A percentile compares a stretch with the other conserved stretches of the same genome.
These are phyloP conservation scores for Penicillium sp. DNA, from an alignment of 2,329 filamentous ascomycete genomes.

Conservation along the genomic window DNA sequence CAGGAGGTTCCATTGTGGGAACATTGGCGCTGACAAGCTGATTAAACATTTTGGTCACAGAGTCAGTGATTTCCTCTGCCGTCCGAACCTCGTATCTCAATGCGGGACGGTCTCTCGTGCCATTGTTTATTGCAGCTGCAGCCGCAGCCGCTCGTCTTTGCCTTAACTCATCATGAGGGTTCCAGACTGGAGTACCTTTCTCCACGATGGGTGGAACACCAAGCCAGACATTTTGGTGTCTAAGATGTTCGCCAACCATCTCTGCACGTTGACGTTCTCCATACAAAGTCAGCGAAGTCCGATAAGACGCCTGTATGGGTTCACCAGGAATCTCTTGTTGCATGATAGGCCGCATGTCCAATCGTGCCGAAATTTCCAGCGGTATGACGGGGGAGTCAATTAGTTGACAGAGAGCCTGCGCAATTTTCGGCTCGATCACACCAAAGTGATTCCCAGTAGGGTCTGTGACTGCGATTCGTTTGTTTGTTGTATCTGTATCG, in stretches of 20 bases:
- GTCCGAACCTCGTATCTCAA: conserved; percentile 57
- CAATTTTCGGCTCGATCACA: conserved; percentile 66
- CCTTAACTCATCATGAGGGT: conserved; percentile 67
- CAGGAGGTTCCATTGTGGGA: conserved; percentile 67
- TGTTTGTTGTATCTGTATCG: conserved; percentile 54
- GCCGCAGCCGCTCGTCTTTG: conserved; percentile 36
- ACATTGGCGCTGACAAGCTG: conserved; percentile 74
- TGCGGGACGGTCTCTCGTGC: conserved; percentile 20
- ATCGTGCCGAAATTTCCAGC: conserved; percentile 70
- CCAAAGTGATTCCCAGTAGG: conserved; percentile 71
- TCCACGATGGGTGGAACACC: conserved; percentile 65
- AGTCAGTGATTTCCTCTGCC: conserved; percentile 80
- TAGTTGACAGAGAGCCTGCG: conserved; percentile 67
- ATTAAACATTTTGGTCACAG: conserved; percentile 86
- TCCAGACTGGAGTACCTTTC: conserved; percentile 68
- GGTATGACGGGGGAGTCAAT: conserved; percentile 65
- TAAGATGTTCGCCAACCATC: conserved; percentile 67
- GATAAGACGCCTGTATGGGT: conserved; percentile 60
- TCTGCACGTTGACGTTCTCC: conserved; percentile 67
- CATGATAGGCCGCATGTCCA: conserved; percentile 65
- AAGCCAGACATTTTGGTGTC: conserved; percentile 66
- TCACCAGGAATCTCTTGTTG: conserved; percentile 65
- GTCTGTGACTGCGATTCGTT: conserved; percentile 70
- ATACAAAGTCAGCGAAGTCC: conserved; percentile 74
- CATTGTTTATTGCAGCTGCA: conserved; percentile 18